Base-by-base conservation (phyloP, 345 rosid species). In the Theobroma cacao region DNA sequence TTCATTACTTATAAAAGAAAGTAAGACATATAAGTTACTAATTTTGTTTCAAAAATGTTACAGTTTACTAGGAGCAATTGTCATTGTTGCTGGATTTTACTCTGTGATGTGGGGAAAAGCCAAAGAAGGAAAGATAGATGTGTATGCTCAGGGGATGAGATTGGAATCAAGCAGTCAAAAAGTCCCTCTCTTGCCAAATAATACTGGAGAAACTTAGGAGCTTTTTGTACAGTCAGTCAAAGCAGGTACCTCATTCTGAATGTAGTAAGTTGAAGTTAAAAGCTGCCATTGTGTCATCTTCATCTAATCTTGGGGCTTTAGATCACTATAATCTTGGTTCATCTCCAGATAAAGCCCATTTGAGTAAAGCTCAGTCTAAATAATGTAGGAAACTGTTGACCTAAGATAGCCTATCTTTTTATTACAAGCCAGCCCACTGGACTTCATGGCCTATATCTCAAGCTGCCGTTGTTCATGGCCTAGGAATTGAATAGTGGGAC, bases 21-120 rank as follows among this genome's bases (percentile, higher is more conserved):
- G 34, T 9, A 55, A 33, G 45, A 72, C 31, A 52, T 18, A 4
- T 47, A 18, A 18, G 31, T 56, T 33, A n/a, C 30, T 58, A 17
- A 22, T 56, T 79, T 26, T 50, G 11, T 43, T 53, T 53, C 2
- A 56, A 64, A 63, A 43, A 15, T 53, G 34, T 53, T 77, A 82
- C 86, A 89, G 92, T 45, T 79, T 89, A 81, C 59, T 89, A 62
- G 91, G 94, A 78, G 83, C 90, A 45, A 64, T 66, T 52, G 81
- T 81, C 75, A 90, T 90, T 77, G 84, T 77, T 40, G 9, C 76
- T 48, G 92, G 89, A 63, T 87, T 90, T 82, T 90, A 90, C 81
- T 82, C 78, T 5, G 89, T 89, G 78, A 80, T 87, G 77, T 86
- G 94, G 94, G 92, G 87, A 48, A 87, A 86, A 78, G 85, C 88